These are phyloP conservation scores for Sisymbrium altissimum DNA, from an alignment of 345 rosid species.

Conservation along the genomic window DNA sequence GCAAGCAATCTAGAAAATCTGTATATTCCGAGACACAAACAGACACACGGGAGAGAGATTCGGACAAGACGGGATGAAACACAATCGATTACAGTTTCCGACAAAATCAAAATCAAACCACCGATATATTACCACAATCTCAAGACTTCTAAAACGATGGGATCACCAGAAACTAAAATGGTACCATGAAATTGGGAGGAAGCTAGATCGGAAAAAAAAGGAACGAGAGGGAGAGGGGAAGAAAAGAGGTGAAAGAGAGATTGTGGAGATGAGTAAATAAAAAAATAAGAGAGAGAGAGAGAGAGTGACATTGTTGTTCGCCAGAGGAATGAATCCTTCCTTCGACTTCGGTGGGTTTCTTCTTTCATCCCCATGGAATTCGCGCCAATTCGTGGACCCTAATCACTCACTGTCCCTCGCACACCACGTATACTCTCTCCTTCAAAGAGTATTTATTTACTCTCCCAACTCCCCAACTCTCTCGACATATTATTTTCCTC, in stretches of 20 bases:
- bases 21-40: background rate
- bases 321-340: conserved; percentile 39
- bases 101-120: background rate
- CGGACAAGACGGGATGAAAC: conserved; percentile 10
- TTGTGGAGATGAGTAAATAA: conserved; percentile 17
- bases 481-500: background rate
- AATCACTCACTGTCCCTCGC: conserved; percentile 31
- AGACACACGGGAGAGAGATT: too few species aligned
- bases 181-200: background rate
- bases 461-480: background rate
- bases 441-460: background rate
- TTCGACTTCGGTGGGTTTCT: conserved; percentile 45
- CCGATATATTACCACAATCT: background rate
- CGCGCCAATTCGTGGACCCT: conserved; percentile 87
- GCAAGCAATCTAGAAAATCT: conserved; percentile 22
- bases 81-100: background rate
- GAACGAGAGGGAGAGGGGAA: background rate
- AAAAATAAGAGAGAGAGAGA: conserved; percentile 15
- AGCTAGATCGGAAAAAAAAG: too few species aligned
- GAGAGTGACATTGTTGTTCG: conserved; percentile 49
- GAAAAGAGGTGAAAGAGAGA: conserved; percentile 18
- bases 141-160: conserved; percentile 14
- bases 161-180: background rate
- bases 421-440: conserved; percentile 18
- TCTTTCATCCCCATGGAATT: conserved; percentile 44